Percentiles rank a stretch among this genome's conserved stretches.
phyloP scores from a whole-genome alignment of 768 basidiomycete genomes.

The Leucocoprinus sp. region DNA sequence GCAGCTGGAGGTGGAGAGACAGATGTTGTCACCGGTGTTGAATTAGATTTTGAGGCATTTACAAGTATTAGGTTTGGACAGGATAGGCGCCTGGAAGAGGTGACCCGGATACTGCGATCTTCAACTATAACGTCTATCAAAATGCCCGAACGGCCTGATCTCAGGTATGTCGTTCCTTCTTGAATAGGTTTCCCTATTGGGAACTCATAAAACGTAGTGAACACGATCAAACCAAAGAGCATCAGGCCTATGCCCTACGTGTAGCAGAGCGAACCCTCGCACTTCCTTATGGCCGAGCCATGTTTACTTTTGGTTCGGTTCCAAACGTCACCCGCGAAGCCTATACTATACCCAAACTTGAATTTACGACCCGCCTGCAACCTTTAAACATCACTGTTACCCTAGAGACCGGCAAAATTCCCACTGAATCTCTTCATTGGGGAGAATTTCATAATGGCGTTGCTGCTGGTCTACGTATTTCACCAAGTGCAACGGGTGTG shows the following conservation, averaged over 20 bases:
- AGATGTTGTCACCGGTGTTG: slow-evolving; percentile 59
- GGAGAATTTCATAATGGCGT: slow-evolving; percentile 99
- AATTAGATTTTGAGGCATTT: slow-evolving; percentile 64
- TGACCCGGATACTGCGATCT: slow-evolving; percentile 84
- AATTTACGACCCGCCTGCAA: slow-evolving; percentile 65
- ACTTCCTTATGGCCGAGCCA: slow-evolving; percentile 80
- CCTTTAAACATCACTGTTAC: slow-evolving; percentile 59
- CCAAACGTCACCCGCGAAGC: slow-evolving; percentile 68
- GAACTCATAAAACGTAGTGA: slow-evolving; percentile 44
- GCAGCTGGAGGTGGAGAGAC: slow-evolving; percentile 45
- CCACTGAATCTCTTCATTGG: slow-evolving; percentile 71
- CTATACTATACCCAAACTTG: slow-evolving; percentile 72
- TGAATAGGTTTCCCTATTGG: slow-evolving; percentile 5
- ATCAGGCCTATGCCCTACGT: slow-evolving; percentile 71
- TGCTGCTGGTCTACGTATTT: slow-evolving; percentile 80
- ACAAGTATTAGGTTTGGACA: slow-evolving; percentile 83
- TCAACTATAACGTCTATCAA: slow-evolving; percentile 59
- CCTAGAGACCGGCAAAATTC: slow-evolving; percentile 68
- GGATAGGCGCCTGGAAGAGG: slow-evolving; percentile 86
- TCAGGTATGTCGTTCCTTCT: slow-evolving; percentile 30
- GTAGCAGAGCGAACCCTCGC: slow-evolving; percentile 87
- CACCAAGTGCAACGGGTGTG: slow-evolving; percentile 62
- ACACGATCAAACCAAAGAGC: slow-evolving; percentile 78
- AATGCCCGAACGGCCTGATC: slow-evolving; percentile 57
- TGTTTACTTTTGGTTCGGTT: slow-evolving; percentile 88